A percentile compares a stretch with the other conserved stretches of the same genome.
Evolutionary conservation across 495 filamentous ascomycete genomes (phyloP).

Genomic region (Neurospora sp.): DNA sequence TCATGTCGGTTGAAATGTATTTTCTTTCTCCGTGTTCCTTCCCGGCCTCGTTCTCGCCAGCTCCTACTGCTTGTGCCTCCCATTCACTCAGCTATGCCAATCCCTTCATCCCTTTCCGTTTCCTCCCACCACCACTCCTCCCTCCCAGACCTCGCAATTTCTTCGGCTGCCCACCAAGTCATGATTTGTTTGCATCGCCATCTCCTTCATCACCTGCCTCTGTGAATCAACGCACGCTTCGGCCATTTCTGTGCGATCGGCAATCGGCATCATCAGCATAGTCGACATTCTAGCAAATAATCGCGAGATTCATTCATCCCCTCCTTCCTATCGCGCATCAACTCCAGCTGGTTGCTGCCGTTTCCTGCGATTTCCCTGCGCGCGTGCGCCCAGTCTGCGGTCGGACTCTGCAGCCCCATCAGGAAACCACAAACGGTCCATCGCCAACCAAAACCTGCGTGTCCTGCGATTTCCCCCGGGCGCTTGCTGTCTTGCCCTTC

Average conservation of each 20-base stretch:
- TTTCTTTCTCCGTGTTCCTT: neutral
- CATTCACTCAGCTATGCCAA: neutral
- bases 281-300: neutral
- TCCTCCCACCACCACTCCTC: neutral
- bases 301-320: neutral
- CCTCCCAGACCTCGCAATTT: neutral
- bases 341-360: neutral
- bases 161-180: neutral
- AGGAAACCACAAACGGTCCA: neutral
- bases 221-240: neutral
- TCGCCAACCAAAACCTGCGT: neutral
- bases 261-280: neutral
- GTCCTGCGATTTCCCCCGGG: neutral
- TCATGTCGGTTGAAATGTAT: conserved; percentile 1
- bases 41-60: neutral
- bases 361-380: neutral
- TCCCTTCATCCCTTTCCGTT: neutral
- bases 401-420: neutral
- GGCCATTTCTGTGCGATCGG: neutral
- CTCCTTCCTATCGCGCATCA: neutral
- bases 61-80: neutral
- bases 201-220: neutral
- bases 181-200: neutral
- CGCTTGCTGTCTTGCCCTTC: neutral
- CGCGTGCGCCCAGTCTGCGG: neutral